Evolutionary conservation across 139 green algal species (phyloP), one percentile per base, ranked within the genome.

Genomic region (Helicosporidium sp.): DNA sequence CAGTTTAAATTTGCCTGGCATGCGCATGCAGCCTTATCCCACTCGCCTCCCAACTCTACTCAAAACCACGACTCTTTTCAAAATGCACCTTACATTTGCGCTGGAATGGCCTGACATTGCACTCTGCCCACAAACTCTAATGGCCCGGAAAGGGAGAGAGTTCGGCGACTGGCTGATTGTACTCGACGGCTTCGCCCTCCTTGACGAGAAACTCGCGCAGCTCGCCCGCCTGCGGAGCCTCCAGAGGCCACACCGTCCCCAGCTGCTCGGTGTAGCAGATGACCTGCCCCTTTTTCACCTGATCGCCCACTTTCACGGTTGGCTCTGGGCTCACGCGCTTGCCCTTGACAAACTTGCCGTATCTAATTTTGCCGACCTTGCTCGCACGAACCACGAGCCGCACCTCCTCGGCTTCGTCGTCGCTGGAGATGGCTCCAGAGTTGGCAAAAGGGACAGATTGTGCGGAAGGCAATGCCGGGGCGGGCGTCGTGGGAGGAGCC

Each of bases 261-360:
- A 94, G 74, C 76, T 94, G 85, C 74, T 94, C 84, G 31, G 94
- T 66, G 42, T 76, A 94, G 31, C 59, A 75, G 40, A 94, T 41
- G 20, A 53, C 47, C 47, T 53, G 55, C 0, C 84, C 84, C 60
- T 78, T 81, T 66, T 94, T 94, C 25, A 91, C 55, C 45, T 67
- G 57, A 46, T 76, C 72, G 19, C 78, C 80, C 60, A 62, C 58
- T 20, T 78, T 67, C 7, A 75, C 70, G n/a, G 66, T 24, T 41
- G 69, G 61, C 52, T 64, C 83, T 64, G 89, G 87, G 63, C 80
- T 74, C 22, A 91, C 62, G 47, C 73, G 72, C 73, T 93, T 93
- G 50, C 80, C 80, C 45, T 73, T 87, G 24, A 75, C 59, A 46
- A 83, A 91, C 36, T 70, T 68, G 19, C 78, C 80, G 22, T 80